These are phyloP conservation scores for Luffa acutangula DNA, from an alignment of 306 rosid species.

Conservation along the genomic window DNA sequence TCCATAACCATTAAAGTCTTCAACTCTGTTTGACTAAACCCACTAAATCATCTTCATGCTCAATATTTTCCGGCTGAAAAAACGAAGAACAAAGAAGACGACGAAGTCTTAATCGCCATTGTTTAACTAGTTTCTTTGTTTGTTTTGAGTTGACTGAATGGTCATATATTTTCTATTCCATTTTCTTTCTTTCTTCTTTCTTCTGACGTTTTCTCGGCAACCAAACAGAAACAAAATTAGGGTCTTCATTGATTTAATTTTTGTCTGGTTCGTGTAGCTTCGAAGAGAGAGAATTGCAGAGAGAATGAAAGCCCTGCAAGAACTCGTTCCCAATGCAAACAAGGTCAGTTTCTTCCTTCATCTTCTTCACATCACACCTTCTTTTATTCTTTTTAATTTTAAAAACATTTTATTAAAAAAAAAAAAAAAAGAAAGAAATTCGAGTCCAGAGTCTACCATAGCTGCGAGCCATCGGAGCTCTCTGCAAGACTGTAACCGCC, in stretches of 20 bases:
- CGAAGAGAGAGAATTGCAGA: constrained; percentile 98
- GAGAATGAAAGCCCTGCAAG: constrained; percentile 95
- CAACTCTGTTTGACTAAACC: not conserved
- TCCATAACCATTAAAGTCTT: not conserved
- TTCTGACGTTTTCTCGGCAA: constrained; percentile 15
- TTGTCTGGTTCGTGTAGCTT: constrained; percentile 37
- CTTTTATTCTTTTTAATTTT: not conserved
- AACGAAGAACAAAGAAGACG: too few relatives aligned
- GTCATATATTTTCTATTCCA: not conserved
- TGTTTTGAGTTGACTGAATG: not conserved
- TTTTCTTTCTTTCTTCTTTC: not conserved
- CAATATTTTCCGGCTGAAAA: not conserved
- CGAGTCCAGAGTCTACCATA: not conserved
- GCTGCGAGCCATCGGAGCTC: not conserved
- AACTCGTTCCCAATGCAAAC: constrained; percentile 93
- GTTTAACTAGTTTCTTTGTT: too few relatives aligned
- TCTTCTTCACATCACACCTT: not conserved
- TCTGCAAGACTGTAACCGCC: constrained; percentile 3
- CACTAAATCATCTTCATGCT: not conserved
- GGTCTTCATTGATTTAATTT: not conserved
- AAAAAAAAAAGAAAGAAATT: not conserved
- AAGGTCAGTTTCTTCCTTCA: constrained; percentile 34
- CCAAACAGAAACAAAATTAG: constrained; percentile 17
- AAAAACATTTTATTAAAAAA: too few relatives aligned
- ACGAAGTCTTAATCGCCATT: too few relatives aligned